A percentile compares a stretch with the other conserved stretches of the same genome.
These are phyloP conservation scores for Globisporangium polare DNA, from an alignment of 352 stramenopile genomes.

Conservation along the genomic window DNA sequence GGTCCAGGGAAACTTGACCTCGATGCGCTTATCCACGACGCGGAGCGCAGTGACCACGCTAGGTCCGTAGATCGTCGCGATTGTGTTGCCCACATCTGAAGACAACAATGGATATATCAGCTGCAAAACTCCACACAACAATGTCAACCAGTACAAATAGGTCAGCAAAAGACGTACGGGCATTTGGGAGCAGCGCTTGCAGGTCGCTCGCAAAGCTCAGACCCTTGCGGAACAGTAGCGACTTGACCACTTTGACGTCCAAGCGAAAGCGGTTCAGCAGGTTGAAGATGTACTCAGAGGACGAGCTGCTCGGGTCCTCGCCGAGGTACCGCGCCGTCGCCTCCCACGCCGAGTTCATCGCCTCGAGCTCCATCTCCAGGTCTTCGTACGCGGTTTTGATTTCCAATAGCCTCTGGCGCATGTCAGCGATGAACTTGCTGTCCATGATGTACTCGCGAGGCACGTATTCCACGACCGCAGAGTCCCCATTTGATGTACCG, in stretches of 20 bases:
- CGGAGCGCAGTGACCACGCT: slow-evolving; percentile 63
- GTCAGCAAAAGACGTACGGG: slow-evolving; percentile 29
- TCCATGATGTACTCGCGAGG: slow-evolving; percentile 45
- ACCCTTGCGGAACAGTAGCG: slow-evolving; percentile 52
- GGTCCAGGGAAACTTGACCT: slow-evolving; percentile 74
- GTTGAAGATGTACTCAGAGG: slow-evolving; percentile 67
- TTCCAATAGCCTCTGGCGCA: slow-evolving; percentile 38
- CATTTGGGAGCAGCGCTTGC: slow-evolving; percentile 27
- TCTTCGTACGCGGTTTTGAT: slow-evolving; percentile 59
- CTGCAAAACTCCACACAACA: neutral
- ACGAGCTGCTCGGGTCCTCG: slow-evolving; percentile 47
- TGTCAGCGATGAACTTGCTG: slow-evolving; percentile 54
- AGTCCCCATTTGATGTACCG: too few relatives aligned
- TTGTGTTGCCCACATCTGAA: slow-evolving; percentile 55
- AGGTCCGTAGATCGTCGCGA: slow-evolving; percentile 59
- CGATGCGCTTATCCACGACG: slow-evolving; percentile 41
- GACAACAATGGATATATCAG: neutral
- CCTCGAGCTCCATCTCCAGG: slow-evolving; percentile 61
- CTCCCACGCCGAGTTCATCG: slow-evolving; percentile 58
- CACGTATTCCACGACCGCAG: too few relatives aligned
- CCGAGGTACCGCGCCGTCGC: slow-evolving; percentile 62
- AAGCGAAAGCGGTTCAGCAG: slow-evolving; percentile 71
- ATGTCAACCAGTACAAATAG: neutral
- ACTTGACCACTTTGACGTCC: slow-evolving; percentile 72
- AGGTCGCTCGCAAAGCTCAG: slow-evolving; percentile 40